Evolutionary conservation across 208 protist species (phyloP).

Genomic region (Endotrypanum monterogeii): DNA sequence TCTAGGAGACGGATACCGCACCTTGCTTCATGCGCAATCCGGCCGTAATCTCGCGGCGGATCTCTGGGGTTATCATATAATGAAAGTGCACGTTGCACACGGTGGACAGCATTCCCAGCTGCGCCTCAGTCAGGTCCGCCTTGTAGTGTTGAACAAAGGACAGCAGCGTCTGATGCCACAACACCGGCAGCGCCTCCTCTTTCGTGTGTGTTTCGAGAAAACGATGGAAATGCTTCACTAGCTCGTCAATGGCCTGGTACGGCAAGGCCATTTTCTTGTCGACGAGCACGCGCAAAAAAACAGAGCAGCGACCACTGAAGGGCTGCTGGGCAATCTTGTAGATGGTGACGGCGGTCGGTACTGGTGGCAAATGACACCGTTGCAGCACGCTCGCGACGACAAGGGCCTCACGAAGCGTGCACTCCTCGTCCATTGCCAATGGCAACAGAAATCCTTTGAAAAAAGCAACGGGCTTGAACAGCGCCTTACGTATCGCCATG

Average conservation of each 20-base stretch:
- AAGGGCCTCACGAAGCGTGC: constrained; percentile 95
- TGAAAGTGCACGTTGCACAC: constrained; percentile 88
- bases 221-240: constrained; percentile 96
- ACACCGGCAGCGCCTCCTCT: constrained; percentile 91
- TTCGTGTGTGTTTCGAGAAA: constrained; percentile 85
- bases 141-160: constrained; percentile 93
- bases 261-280: constrained; percentile 99
- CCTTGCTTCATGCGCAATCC: constrained; percentile 39
- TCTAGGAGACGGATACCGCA: constrained; percentile 3
- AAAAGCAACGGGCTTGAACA: constrained; percentile 99
- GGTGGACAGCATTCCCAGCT: constrained; percentile 68
- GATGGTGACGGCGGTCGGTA: constrained; percentile 93
- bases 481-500: constrained; percentile 96
- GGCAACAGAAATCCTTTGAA: constrained; percentile 99
- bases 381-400: constrained; percentile 95
- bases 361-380: constrained; percentile 90
- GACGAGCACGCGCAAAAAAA: constrained; percentile 96
- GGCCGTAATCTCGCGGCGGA: constrained; percentile 74
- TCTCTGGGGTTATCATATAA: constrained; percentile 89
- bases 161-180: constrained; percentile 98
- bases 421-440: constrained; percentile 93
- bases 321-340: constrained; percentile 94
- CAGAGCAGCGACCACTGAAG: constrained; percentile 89
- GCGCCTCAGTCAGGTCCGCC: constrained; percentile 75
- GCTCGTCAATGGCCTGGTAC: constrained; percentile 93